Base-by-base conservation (phyloP, 495 filamentous ascomycete genomes). In the Penicillium cataractarum region DNA sequence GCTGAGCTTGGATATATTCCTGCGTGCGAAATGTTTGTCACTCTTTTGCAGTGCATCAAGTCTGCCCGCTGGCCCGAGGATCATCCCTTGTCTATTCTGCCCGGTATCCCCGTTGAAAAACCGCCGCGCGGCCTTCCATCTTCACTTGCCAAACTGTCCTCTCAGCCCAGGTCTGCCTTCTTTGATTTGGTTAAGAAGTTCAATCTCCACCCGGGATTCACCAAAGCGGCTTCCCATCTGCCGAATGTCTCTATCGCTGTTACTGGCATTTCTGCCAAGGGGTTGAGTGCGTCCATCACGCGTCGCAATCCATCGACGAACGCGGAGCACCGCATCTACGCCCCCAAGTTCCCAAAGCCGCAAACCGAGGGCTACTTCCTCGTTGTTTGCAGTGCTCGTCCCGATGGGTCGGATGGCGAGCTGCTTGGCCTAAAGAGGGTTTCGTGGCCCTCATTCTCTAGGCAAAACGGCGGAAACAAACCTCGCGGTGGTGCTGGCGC, bases 321-420 rank as follows among this genome's bases (percentile, higher is more conserved):
- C 64, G 74, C 81, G 17, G 89, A 90, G 21, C 89, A 82, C 66
- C 82, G 87, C 35, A 89, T 97, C 62, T 96, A 87, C 64, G 91
- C 95, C 0, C 94, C 95, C 9, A 82, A 83, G 4, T 98, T 95
- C 77, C 96, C 95, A 0, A 99, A 99, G 75, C 87, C 92, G 24
- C 95, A 99, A 73, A 93, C 90, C 0, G 95, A 99, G 74, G 93
- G 96, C 1, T 98, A 87, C 85, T 97, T 98, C 73, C 83, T 94
- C 7, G 61, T 98, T 40, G 82, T 96, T 1, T 75, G 67, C 37
- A 70, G 51, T 48, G 69, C 73, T 19, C 64, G 63, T 3, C 83
- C 85, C 4, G 86, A 92, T 63, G 74, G 82, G 1, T 78, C 71
- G 9, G 92, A 93, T 62, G 79, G 74, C 2, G 92, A 97, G 62